A percentile compares a stretch with the other conserved stretches of the same genome.
Conservation (phyloP, 176 grass and related monocot species). For the Oryza officinalis region DNA sequence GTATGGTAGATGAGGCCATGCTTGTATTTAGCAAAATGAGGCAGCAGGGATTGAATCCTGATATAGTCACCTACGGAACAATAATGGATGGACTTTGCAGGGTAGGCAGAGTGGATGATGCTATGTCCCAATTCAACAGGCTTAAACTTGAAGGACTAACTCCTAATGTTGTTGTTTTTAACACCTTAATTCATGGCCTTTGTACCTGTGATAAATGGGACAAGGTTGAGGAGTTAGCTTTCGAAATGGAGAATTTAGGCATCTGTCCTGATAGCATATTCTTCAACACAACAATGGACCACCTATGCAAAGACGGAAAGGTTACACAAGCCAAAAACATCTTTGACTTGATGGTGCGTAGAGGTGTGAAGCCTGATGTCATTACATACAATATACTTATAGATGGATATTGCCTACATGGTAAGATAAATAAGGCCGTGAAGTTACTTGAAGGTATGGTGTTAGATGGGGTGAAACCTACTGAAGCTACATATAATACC, state of each 20-base stretch:
- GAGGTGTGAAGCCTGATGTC: slow-evolving; percentile 10
- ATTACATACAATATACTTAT: slow-evolving; percentile 18
- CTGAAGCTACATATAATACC: not conserved
- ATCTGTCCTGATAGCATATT: not conserved
- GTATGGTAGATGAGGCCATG: not conserved
- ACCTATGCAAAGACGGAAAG: too few species aligned
- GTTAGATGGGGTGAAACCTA: not conserved
- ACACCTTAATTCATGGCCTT: not conserved
- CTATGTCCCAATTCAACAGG: not conserved
- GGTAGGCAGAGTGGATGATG: slow-evolving; percentile 23
- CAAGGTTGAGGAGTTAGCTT: slow-evolving; percentile 17
- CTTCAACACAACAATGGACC: not conserved
- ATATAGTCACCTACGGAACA: not conserved
- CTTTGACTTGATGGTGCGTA: slow-evolving; percentile 16
- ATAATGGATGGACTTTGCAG: slow-evolving; percentile 21
- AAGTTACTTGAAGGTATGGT: not conserved
- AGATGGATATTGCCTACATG: slow-evolving; percentile 14
- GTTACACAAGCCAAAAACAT: too few species aligned
- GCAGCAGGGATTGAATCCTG: not conserved
- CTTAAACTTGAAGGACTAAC: not conserved
- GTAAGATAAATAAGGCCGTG: not conserved
- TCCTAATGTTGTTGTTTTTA: not conserved
- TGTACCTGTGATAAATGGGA: slow-evolving; percentile 25
- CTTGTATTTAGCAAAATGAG: not conserved
- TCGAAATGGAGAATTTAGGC: slow-evolving; percentile 26